phyloP scores from a whole-genome alignment of 306 rosid species.

The Dalbergia oliveri region DNA sequence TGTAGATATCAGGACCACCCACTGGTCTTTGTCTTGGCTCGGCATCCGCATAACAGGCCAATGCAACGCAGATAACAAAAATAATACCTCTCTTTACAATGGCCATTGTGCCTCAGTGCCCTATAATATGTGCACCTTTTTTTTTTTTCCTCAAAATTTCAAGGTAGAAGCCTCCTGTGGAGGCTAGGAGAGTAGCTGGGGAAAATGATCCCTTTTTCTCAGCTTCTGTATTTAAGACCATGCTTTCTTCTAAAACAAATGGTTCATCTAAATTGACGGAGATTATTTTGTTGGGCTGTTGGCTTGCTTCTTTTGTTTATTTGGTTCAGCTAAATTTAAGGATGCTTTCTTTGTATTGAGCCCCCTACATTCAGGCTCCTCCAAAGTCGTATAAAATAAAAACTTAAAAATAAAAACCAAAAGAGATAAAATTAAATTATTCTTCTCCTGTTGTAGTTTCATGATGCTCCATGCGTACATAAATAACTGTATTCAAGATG shows the following conservation, averaged over 20 bases:
- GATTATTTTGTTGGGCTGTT: constrained; percentile 15
- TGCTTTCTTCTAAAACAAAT: constrained; percentile 30
- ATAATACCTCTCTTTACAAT: constrained; percentile 36
- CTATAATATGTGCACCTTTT: too few relatives aligned
- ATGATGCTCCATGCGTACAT: too few relatives aligned
- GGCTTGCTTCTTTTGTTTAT: constrained; percentile 11
- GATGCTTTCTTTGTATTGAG: not conserved
- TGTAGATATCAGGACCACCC: constrained; percentile 47
- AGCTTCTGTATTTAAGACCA: constrained; percentile 42
- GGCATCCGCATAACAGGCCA: constrained; percentile 26
- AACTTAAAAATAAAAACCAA: not conserved
- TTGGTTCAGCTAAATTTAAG: constrained; percentile 41
- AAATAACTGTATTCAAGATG: too few relatives aligned
- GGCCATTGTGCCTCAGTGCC: constrained; percentile 56
- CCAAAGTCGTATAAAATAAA: not conserved
- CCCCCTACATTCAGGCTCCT: not conserved
- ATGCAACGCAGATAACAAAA: constrained; percentile 45
- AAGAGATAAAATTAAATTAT: not conserved
- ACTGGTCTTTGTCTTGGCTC: not conserved
- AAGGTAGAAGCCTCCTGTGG: constrained; percentile 53
- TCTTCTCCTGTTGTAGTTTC: too few relatives aligned
- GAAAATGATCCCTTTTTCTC: constrained; percentile 43
- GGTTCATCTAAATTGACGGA: constrained; percentile 45
- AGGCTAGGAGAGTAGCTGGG: constrained; percentile 41
- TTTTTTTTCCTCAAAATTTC: not conserved